Evolutionary conservation across 1,284 basidiomycete species (phyloP).

Genomic region (Ganoderma boninense): DNA sequence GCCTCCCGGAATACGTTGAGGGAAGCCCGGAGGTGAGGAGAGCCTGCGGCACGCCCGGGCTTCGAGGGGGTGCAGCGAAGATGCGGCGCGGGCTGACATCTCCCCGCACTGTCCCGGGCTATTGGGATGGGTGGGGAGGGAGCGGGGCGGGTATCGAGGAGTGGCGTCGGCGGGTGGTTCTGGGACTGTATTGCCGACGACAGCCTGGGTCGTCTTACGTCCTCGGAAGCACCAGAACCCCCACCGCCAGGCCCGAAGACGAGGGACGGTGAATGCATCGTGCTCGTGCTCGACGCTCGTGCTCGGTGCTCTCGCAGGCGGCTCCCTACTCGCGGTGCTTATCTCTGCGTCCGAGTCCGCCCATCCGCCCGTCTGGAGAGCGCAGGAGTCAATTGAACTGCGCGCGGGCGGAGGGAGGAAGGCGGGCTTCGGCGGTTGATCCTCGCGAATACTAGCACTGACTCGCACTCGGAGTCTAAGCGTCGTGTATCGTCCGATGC

Average conservation of each 20-base stretch:
- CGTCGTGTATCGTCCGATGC: neutral
- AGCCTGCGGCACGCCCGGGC: neutral
- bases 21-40: neutral
- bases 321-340: neutral
- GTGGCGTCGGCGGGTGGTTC: neutral
- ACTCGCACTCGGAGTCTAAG: no score
- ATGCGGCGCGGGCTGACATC: neutral
- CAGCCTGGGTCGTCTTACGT: slow-evolving; percentile 2
- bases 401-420: neutral
- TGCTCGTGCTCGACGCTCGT: neutral
- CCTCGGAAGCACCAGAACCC: neutral
- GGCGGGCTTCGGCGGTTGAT: neutral
- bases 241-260: neutral
- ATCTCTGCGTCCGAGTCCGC: neutral
- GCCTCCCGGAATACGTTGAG: no score
- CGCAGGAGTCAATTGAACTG: neutral
- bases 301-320: neutral
- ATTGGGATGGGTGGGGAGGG: neutral
- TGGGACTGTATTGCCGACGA: neutral
- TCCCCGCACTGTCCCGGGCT: neutral
- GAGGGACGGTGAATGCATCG: neutral
- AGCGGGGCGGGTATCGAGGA: neutral
- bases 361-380: neutral
- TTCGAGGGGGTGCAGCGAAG: neutral
- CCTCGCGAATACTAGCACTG: neutral